These are phyloP conservation scores for Passalora sequoiae DNA, from an alignment of 2,329 filamentous ascomycete genomes.

Conservation along the genomic window DNA sequence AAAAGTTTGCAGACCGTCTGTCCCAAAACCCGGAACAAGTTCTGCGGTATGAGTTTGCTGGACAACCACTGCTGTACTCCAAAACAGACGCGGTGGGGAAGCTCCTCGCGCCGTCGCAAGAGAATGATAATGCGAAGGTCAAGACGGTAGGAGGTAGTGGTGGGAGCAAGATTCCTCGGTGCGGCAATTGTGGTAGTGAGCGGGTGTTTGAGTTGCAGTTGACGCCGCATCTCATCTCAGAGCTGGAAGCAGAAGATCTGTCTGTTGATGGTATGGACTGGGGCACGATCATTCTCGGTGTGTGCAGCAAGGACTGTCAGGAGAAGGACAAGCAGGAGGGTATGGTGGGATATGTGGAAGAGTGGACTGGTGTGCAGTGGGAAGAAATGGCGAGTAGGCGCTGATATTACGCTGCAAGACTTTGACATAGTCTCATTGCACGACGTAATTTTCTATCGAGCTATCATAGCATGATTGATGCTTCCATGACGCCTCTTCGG, in stretches of 20 bases:
- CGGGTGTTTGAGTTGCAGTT: slow-evolving; percentile 90
- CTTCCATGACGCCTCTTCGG: neutral
- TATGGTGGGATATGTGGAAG: slow-evolving; percentile 75
- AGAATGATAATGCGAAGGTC: slow-evolving; percentile 18
- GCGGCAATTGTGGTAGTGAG: slow-evolving; percentile 66
- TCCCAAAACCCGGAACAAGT: slow-evolving; percentile 49
- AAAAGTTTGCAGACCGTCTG: slow-evolving; percentile 48
- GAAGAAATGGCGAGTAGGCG: slow-evolving; percentile 57
- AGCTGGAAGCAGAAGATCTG: slow-evolving; percentile 71
- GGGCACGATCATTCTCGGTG: slow-evolving; percentile 84
- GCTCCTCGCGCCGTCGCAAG: slow-evolving; percentile 44
- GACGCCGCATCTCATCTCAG: slow-evolving; percentile 81
- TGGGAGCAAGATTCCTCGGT: slow-evolving; percentile 60
- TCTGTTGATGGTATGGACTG: slow-evolving; percentile 86
- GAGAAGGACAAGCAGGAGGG: slow-evolving; percentile 54
- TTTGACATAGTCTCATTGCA: neutral
- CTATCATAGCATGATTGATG: neutral
- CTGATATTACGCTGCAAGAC: neutral
- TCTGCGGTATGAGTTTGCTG: slow-evolving; percentile 47
- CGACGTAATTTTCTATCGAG: neutral
- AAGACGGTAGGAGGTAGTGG: too few relatives aligned
- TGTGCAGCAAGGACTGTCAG: slow-evolving; percentile 75
- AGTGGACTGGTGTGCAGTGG: slow-evolving; percentile 99
- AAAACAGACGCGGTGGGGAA: slow-evolving; percentile 69
- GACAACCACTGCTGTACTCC: slow-evolving; percentile 65